phyloP scores from a whole-genome alignment of 371 early-diverging fungal species.

The Actinomortierella ambigua region DNA sequence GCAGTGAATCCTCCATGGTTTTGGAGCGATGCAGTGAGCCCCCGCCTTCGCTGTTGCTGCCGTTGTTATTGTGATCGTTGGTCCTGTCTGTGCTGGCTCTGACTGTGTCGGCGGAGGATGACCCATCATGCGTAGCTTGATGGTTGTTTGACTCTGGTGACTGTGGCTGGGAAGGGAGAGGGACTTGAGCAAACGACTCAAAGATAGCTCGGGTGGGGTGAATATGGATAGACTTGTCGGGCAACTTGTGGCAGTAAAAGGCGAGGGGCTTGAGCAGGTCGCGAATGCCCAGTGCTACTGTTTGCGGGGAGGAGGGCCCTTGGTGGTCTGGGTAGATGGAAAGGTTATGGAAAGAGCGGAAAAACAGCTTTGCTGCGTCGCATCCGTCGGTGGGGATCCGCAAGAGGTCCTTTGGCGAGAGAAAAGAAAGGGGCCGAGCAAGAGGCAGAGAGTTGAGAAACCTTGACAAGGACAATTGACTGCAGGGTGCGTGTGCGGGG shows the following conservation, averaged over 20 bases:
- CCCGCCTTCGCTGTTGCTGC: slow-evolving; percentile 2
- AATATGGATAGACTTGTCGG: slow-evolving; percentile 5
- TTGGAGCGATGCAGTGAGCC: slow-evolving; percentile 15
- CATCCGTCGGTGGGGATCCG: slow-evolving; percentile 12
- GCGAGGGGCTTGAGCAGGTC: slow-evolving; percentile 43
- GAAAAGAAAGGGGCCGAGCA: background rate
- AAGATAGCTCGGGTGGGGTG: slow-evolving; percentile 31
- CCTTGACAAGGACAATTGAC: too few relatives aligned
- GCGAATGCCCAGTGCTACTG: slow-evolving; percentile 10
- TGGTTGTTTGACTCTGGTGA: too few relatives aligned
- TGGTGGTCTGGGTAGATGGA: slow-evolving; percentile 24
- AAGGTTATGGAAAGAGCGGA: slow-evolving; percentile 37
- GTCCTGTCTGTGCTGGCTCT: background rate
- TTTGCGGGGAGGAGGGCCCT: background rate
- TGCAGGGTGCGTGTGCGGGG: too few relatives aligned
- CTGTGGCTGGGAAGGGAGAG: background rate
- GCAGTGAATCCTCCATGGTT: slow-evolving; percentile 32
- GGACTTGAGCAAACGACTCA: slow-evolving; percentile 28
- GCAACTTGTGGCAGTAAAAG: slow-evolving; percentile 31
- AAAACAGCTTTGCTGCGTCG: slow-evolving; percentile 19
- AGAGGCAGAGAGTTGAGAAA: too few relatives aligned
- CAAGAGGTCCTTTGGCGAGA: slow-evolving; percentile 14
- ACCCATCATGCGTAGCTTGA: too few relatives aligned
- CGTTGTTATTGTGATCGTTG: background rate
- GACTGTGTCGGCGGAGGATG: background rate